phyloP scores from a whole-genome alignment of 2,329 filamentous ascomycete species.

The Stachybotrys echinatus region DNA sequence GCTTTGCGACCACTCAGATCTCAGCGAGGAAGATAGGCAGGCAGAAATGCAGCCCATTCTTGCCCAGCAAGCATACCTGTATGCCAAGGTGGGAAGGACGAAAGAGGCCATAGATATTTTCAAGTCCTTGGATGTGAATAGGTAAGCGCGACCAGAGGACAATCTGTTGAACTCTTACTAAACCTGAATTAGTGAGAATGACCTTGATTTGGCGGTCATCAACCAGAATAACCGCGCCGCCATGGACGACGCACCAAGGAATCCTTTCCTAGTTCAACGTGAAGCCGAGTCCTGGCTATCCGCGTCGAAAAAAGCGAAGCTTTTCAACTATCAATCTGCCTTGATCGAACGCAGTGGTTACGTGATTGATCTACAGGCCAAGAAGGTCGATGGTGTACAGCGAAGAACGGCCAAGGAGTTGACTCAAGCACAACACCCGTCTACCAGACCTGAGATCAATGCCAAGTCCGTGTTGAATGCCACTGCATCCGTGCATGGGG shows the following conservation, averaged over 20 bases:
- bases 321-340: constrained; percentile 65
- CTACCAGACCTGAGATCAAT: constrained; percentile 26
- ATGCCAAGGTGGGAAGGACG: constrained; percentile 59
- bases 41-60: constrained; percentile 70
- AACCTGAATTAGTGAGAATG: constrained; percentile 48
- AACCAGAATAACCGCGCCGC: constrained; percentile 58
- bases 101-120: constrained; percentile 61
- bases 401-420: constrained; percentile 39
- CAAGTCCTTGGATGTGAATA: constrained; percentile 52
- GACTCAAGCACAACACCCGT: constrained; percentile 17
- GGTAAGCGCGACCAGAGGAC: constrained; percentile 41
- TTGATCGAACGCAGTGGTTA: constrained; percentile 56
- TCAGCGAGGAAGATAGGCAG: constrained; percentile 68
- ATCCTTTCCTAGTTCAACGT: constrained; percentile 65
- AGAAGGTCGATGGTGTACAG: constrained; percentile 61
- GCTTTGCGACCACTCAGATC: constrained; percentile 67
- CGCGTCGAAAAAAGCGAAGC: constrained; percentile 52
- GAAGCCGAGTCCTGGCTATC: constrained; percentile 50
- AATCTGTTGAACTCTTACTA: not conserved
- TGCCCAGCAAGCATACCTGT: constrained; percentile 70
- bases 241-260: constrained; percentile 37
- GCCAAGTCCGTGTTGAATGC: constrained; percentile 53
- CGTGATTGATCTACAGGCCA: constrained; percentile 58
- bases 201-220: constrained; percentile 61
- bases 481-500: constrained; percentile 64